Conservation (phyloP, 2,329 filamentous ascomycete genomes). For the Alternaria sp. region DNA sequence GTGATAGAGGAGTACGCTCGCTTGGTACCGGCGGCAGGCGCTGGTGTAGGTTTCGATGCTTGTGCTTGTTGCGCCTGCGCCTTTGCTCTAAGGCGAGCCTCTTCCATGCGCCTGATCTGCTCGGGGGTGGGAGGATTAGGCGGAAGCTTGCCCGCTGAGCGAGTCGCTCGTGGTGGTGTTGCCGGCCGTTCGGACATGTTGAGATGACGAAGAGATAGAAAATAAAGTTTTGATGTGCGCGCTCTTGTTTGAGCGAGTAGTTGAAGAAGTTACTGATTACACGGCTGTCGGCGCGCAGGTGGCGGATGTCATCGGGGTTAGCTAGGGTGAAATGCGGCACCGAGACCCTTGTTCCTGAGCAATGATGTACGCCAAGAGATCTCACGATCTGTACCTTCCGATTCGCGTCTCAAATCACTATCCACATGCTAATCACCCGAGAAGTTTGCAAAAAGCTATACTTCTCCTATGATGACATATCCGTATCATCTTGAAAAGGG, state of each 20-base stretch:
- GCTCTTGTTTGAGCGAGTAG: neutral
- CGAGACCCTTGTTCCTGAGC: slow-evolving; percentile 36
- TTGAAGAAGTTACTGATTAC: neutral
- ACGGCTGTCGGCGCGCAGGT: slow-evolving; percentile 11
- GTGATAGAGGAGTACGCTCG: slow-evolving; percentile 73
- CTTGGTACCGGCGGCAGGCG: slow-evolving; percentile 68
- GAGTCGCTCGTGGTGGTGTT: slow-evolving; percentile 57
- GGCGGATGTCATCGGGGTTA: slow-evolving; percentile 21
- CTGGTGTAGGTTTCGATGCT: slow-evolving; percentile 33
- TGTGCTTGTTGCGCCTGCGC: slow-evolving; percentile 67
- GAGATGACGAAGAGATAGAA: neutral
- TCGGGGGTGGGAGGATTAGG: slow-evolving; percentile 65
- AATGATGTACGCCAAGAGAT: slow-evolving; percentile 46
- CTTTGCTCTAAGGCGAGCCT: slow-evolving; percentile 87
- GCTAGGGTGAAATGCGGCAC: slow-evolving; percentile 9
- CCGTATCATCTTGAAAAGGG: slow-evolving; percentile 24
- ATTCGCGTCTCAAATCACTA: slow-evolving; percentile 18
- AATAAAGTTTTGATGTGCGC: neutral
- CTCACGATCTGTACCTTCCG: slow-evolving; percentile 22
- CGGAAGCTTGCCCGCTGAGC: slow-evolving; percentile 52
- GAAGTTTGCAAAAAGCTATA: slow-evolving; percentile 4
- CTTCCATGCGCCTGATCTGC: slow-evolving; percentile 73
- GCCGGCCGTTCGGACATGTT: slow-evolving; percentile 54
- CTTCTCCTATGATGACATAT: neutral
- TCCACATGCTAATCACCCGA: slow-evolving; percentile 3